Base-by-base conservation (phyloP, 2,329 filamentous ascomycete genomes). In the Xylaria sp. region DNA sequence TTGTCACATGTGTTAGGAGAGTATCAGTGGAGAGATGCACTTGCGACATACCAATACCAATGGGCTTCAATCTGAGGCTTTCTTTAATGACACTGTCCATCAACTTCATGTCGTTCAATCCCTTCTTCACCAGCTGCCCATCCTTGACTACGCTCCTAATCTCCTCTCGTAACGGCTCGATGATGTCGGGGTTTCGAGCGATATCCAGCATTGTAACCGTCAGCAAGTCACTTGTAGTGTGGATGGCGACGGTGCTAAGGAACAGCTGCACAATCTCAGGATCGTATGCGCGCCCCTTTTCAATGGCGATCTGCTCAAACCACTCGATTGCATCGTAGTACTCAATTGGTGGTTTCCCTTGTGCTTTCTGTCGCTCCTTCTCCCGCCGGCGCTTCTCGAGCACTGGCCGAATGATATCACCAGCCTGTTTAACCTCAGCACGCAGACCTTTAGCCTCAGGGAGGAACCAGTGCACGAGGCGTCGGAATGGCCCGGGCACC, bases 51-150 rank as follows among this genome's bases (percentile, higher is more conserved):
- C 48, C 48, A 29, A 51, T 12, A 29, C 48, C 48, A 8, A 51
- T 51, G 4, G 48, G 48, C 48, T 51, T 51, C 10, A 51, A 29
- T 29, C 48, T 51, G 1, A 51, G 18, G 27, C 48, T 51, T 18
- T 51, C 48, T 18, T 51, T 51, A 23, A 51, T 51, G 12, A 51
- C 48, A 29, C 48, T 51, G 25, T 51, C 48, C 48, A 51, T 51
- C 21, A 51, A 16, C 48, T 51, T 51, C 48, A 51, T 51, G 25
- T 51, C 48, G 12, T 29, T 29, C 48, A 51, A 16, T 18, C 48
- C 48, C 25, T 51, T 51, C 21, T 51, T 51, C 23, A 51, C 12
- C 12, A 51, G 25, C 23, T 51, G 48, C 9, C 48, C 48, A 16
- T 51, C 48, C 23, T 51, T 51, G 48, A 51, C 48, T 29, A 51